Evolutionary conservation across 371 early-diverging fungal species (phyloP).

Genomic region (Haplosporangium sp.): DNA sequence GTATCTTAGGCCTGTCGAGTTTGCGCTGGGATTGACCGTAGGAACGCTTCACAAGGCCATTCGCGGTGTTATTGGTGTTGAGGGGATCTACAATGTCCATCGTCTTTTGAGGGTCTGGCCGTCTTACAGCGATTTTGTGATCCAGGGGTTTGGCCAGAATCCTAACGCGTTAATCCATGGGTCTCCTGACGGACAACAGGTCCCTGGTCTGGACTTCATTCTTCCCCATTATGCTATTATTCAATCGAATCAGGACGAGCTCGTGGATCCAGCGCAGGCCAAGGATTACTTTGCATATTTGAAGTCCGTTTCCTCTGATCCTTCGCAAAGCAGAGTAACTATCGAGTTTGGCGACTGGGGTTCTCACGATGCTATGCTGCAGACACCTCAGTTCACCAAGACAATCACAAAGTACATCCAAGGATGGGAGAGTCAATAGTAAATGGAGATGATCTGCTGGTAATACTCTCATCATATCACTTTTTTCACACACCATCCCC

Average conservation of each 20-base stretch:
- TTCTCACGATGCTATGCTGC: slow-evolving; percentile 70
- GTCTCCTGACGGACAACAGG: slow-evolving; percentile 29
- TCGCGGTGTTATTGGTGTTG: slow-evolving; percentile 72
- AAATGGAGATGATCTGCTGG: no score
- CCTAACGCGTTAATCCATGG: slow-evolving; percentile 25
- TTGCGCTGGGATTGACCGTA: slow-evolving; percentile 14
- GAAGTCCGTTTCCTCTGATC: slow-evolving; percentile 21
- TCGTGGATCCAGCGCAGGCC: slow-evolving; percentile 71
- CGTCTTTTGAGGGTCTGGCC: slow-evolving; percentile 71
- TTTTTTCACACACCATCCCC: no score
- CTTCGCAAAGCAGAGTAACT: slow-evolving; percentile 1
- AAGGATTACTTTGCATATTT: slow-evolving; percentile 64
- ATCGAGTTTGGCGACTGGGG: slow-evolving; percentile 65
- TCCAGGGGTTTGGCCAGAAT: slow-evolving; percentile 68
- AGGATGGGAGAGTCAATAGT: slow-evolving; percentile 4
- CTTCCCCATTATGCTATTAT: slow-evolving; percentile 68
- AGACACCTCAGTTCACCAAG: slow-evolving; percentile 58
- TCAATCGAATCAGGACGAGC: slow-evolving; percentile 75
- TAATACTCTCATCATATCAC: no score
- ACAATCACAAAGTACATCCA: slow-evolving; percentile 55
- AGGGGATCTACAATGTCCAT: slow-evolving; percentile 86
- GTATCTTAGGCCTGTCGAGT: slow-evolving; percentile 47
- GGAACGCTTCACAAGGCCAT: slow-evolving; percentile 56
- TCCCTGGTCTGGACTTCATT: slow-evolving; percentile 1
- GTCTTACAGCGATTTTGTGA: slow-evolving; percentile 74